Conservation (phyloP, 2,329 filamentous ascomycete species). For the Neofusicoccum kwambonambiense region DNA sequence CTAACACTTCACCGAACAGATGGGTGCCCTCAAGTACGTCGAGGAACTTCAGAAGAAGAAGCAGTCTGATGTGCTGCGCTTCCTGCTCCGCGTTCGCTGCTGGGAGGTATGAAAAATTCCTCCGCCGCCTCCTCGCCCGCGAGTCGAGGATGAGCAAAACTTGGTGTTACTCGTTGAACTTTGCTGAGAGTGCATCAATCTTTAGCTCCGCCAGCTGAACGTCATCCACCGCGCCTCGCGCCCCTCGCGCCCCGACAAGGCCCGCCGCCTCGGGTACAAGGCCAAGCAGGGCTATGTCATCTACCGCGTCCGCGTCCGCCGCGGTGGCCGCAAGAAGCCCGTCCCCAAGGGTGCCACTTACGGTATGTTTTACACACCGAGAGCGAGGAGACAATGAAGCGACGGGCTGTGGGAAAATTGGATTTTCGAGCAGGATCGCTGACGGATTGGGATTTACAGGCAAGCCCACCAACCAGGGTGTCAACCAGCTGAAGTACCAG, state of each 20-base stretch:
- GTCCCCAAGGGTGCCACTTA: conserved; percentile 98
- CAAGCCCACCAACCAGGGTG: conserved; percentile 99
- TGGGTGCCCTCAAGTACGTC: conserved; percentile 99
- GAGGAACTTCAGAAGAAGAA: conserved; percentile 99
- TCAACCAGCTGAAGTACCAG: conserved; percentile 99
- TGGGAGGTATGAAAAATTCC: conserved; percentile 75
- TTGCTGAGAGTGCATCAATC: conserved; percentile 99
- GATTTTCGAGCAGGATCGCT: neutral
- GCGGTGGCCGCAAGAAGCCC: conserved; percentile 97
- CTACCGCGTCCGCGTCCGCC: conserved; percentile 98
- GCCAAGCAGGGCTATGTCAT: conserved; percentile 99
- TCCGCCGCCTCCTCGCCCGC: conserved; percentile 25
- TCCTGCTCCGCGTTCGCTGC: conserved; percentile 93
- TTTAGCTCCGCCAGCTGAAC: conserved; percentile 99
- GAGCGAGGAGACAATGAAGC: neutral
- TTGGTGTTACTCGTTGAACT: conserved; percentile 94
- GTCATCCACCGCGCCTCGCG: conserved; percentile 99
- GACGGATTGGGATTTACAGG: conserved; percentile 55
- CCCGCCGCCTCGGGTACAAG: conserved; percentile 99
- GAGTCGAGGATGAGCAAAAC: conserved; percentile 17
- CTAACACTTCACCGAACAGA: conserved; percentile 50
- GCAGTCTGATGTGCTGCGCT: conserved; percentile 99
- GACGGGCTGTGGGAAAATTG: neutral
- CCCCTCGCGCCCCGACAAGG: conserved; percentile 98
- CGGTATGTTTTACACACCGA: conserved; percentile 55